Conservation (phyloP, 2,329 filamentous ascomycete genomes). For the Rachicladosporium sp. region DNA sequence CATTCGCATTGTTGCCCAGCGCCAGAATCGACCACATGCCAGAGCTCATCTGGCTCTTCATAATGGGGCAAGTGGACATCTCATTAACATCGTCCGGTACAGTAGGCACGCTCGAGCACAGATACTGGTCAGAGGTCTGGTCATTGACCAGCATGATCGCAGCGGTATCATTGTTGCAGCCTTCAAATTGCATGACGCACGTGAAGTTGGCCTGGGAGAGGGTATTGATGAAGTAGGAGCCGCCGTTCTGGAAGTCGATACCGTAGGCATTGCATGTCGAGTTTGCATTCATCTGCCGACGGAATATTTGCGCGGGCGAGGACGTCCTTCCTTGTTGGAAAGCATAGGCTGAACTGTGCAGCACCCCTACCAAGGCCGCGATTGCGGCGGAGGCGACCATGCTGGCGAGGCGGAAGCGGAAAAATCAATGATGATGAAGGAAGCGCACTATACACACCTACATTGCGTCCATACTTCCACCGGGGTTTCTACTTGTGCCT, state of each 20-base stretch:
- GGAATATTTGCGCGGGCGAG: too few relatives aligned
- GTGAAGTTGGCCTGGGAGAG: constrained; percentile 29
- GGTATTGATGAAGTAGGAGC: constrained; percentile 34
- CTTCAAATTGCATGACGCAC: constrained; percentile 31
- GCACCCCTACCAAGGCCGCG: too few relatives aligned
- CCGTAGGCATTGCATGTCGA: constrained; percentile 12
- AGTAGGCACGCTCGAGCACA: constrained; percentile 24
- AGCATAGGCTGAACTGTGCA: too few relatives aligned
- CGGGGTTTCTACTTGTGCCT: too few relatives aligned
- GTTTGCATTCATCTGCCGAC: constrained; percentile 1
- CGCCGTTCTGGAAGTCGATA: constrained; percentile 32
- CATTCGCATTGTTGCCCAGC: constrained; percentile 11
- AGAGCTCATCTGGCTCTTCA: constrained; percentile 10
- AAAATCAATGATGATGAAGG: too few relatives aligned
- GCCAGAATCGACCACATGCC: constrained; percentile 9
- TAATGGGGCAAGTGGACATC: constrained; percentile 10
- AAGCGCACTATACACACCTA: too few relatives aligned
- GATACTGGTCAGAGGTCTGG: constrained; percentile 26
- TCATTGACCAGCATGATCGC: constrained; percentile 30
- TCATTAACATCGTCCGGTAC: constrained; percentile 10
- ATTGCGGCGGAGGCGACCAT: too few relatives aligned
- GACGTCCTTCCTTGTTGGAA: too few relatives aligned
- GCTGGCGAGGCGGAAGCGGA: too few relatives aligned
- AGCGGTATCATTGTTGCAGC: constrained; percentile 30
- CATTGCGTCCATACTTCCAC: too few relatives aligned